Conservation (phyloP, 805 yeast species). For the Metschnikowia noctiluminum region DNA sequence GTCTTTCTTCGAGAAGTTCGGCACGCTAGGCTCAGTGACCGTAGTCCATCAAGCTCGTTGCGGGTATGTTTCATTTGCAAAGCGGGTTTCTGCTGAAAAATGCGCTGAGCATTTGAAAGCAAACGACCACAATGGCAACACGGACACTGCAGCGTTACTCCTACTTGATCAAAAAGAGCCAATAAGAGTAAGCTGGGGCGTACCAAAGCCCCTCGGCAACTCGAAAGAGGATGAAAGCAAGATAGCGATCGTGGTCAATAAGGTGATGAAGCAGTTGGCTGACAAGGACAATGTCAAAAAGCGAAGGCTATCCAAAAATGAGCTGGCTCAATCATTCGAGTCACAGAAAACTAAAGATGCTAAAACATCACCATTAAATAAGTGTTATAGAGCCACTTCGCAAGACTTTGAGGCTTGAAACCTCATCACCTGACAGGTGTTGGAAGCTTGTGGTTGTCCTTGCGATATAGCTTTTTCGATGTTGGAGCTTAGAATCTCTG, state of each 20-base stretch:
- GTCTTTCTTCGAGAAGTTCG: constrained; percentile 45
- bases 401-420: constrained; percentile 12
- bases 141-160: constrained; percentile 31
- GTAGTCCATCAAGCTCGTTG: constrained; percentile 58
- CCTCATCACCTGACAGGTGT: neutral
- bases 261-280: constrained; percentile 52
- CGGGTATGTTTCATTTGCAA: constrained; percentile 58
- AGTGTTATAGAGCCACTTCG: constrained; percentile 10
- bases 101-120: constrained; percentile 24
- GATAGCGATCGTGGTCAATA: constrained; percentile 47
- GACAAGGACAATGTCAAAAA: constrained; percentile 29
- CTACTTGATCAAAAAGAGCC: constrained; percentile 38
- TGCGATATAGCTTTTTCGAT: neutral
- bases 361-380: neutral
- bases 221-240: constrained; percentile 45
- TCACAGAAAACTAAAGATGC: neutral
- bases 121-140: constrained; percentile 27
- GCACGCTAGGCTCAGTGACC: constrained; percentile 46
- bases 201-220: constrained; percentile 39
- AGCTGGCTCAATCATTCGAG: neutral
- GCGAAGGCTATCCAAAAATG: constrained; percentile 2
- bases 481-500: no score
- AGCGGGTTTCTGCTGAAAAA: constrained; percentile 49
- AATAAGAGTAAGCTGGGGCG: constrained; percentile 55
- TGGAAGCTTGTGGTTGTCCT: neutral